A percentile compares a stretch with the other conserved stretches of the same genome.
Conservation (phyloP, 257 asterid species). For the Gentiana macrophylla region DNA sequence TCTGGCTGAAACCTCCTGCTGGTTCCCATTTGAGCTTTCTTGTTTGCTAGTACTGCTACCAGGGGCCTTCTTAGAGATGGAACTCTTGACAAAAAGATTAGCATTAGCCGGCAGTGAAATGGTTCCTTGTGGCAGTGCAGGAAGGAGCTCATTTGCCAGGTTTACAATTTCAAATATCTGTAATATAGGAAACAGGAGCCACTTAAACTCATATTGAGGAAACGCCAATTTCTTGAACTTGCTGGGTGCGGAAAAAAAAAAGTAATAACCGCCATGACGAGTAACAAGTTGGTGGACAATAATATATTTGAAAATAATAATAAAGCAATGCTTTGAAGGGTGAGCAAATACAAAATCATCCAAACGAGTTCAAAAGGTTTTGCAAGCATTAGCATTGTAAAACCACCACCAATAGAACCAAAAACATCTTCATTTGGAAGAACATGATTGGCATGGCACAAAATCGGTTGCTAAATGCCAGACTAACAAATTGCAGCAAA, state of each 20-base stretch:
- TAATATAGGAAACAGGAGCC: slow-evolving; percentile 2
- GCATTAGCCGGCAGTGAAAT: slow-evolving; percentile 70
- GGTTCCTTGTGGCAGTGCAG: slow-evolving; percentile 88
- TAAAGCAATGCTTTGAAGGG: not conserved
- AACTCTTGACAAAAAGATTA: slow-evolving; percentile 50
- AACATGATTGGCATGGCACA: no score
- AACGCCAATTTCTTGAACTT: no score
- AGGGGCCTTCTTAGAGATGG: slow-evolving; percentile 47
- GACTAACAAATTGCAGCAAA: no score
- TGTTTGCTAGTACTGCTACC: slow-evolving; percentile 57
- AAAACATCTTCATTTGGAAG: not conserved
- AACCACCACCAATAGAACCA: not conserved
- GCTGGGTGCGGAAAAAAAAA: no score
- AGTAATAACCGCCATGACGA: no score
- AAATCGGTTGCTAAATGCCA: no score
- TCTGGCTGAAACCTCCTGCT: slow-evolving; percentile 55
- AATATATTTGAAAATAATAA: not conserved
- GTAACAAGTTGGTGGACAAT: no score
- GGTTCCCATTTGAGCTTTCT: slow-evolving; percentile 49
- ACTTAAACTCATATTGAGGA: not conserved
- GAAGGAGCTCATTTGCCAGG: slow-evolving; percentile 99
- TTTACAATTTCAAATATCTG: slow-evolving; percentile 97
- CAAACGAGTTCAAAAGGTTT: not conserved
- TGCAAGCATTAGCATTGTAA: not conserved
- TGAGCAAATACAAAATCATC: no score